Evolutionary conservation across 2,329 filamentous ascomycete genomes (phyloP), one percentile per base, ranked within the genome.

Genomic region (Fulvia fulva): DNA sequence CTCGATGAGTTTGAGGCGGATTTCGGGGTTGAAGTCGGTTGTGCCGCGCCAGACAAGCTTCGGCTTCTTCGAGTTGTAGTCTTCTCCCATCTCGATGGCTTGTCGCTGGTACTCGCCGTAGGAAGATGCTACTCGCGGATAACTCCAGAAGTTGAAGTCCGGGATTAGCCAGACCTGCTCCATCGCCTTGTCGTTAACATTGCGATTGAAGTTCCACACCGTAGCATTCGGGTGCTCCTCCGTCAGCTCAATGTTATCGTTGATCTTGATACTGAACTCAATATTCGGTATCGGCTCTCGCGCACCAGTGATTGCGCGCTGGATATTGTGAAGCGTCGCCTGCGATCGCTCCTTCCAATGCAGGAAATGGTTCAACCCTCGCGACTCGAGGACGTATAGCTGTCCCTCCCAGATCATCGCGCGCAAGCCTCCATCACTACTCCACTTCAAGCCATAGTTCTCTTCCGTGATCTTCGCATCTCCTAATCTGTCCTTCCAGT

Each of bases 71-170:
- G 62, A 62, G 77, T 74, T 57, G 56, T 67, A 69, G 37, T 63
- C 61, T 28, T 66, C 63, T 25, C 63, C 65, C 9, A 62, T 61
- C 41, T 63, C 64, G 25, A 65, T 64, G 9, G 65, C 64, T 34
- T 66, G 62, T 14, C 61, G 57, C 23, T 65, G 63, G 34, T 60
- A 65, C 26, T 70, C 67, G n/a, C 59, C 60, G 30, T 65, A 71
- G 1, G 63, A 57, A 9, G 61, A 65, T 4, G 65, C 64, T 1
- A 68, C 66, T 6, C 66, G 66, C 21, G 66, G 78, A 75, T 78
- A 81, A 8, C 76, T 73, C 77, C 78, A 83, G 70, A 79, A 81
- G 32, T 78, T 80, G 62, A 82, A 82, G 63, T 82, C 80, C 0
- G 80, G 80, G 68, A 82, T 81, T 21, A 82, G 68, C 80, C 80